Percentiles rank a stretch among this genome's conserved stretches.
Evolutionary conservation across 1,284 basidiomycete genomes (phyloP).

Genomic region (Lentinus polychrous): DNA sequence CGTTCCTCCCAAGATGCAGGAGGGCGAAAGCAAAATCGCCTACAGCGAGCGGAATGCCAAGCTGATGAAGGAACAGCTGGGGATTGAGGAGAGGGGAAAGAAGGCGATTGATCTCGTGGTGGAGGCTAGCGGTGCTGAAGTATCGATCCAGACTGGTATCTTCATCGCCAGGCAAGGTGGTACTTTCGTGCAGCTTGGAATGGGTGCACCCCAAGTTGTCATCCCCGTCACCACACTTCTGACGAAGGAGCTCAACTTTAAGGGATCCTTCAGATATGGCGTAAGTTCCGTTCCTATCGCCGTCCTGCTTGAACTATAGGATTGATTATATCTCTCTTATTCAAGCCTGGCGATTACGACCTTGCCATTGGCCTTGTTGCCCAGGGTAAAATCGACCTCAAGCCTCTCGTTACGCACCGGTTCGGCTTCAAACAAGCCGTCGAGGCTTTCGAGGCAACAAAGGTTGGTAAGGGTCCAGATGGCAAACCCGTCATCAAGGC

Average conservation of each 20-base stretch:
- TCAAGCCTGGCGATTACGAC: slow-evolving; percentile 76
- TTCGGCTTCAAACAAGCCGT: slow-evolving; percentile 72
- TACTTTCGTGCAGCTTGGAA: slow-evolving; percentile 71
- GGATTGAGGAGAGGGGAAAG: slow-evolving; percentile 52
- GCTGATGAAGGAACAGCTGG: slow-evolving; percentile 49
- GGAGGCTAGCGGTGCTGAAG: slow-evolving; percentile 87
- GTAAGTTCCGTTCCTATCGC: slow-evolving; percentile 32
- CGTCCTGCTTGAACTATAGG: background rate
- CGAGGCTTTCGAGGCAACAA: slow-evolving; percentile 76
- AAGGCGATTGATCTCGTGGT: slow-evolving; percentile 65
- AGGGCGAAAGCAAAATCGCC: slow-evolving; percentile 59
- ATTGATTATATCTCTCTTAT: slow-evolving; percentile 2
- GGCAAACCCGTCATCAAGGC: slow-evolving; percentile 69
- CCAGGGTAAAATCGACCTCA: slow-evolving; percentile 78
- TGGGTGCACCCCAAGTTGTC: slow-evolving; percentile 59
- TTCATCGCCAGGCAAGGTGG: slow-evolving; percentile 70
- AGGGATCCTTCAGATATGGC: slow-evolving; percentile 85
- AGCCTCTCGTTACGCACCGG: slow-evolving; percentile 85
- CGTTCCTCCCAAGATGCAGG: slow-evolving; percentile 55
- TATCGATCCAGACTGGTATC: slow-evolving; percentile 80
- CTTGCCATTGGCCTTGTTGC: slow-evolving; percentile 79
- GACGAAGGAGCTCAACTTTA: slow-evolving; percentile 74
- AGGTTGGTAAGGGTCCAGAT: slow-evolving; percentile 73
- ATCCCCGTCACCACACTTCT: slow-evolving; percentile 57
- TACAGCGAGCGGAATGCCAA: slow-evolving; percentile 68